Base-by-base conservation (phyloP, 2,329 filamentous ascomycete species). In the Pseudodiploospora longispora region DNA sequence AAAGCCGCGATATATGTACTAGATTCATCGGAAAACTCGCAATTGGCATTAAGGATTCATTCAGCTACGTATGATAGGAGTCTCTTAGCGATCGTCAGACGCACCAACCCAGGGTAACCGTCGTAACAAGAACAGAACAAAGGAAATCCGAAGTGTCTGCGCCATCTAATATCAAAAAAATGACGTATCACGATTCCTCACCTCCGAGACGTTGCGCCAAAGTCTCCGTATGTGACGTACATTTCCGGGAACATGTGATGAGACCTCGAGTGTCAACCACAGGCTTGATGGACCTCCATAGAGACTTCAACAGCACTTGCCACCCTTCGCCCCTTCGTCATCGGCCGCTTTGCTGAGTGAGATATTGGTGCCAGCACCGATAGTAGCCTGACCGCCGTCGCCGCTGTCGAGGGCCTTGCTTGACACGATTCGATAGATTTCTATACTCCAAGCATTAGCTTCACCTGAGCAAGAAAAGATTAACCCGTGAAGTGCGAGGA, bases 361-460 rank as follows among this genome's bases (percentile, higher is more conserved):
- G 60, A 97, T 86, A 65, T 86, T 88, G 58, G 81, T 83, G 59
- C 87, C 85, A 55, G 85, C 80, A 55, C 82, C 82, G 59, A 93
- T 85, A 54, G 85, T 84, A 61, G 85, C 84, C 64, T 87, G 85
- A 52, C 83, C 76, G 50, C 81, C 79, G 58, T 95, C 90, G 61
- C 87, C 88, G 61, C 85, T 87, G 65, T 96, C 91, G 59, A 97
- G 82, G 36, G 89, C 88, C 78, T 97, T 97, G 79, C 86, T 93
- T 46, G 91, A 97, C 53, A 98, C 93, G 59, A 98, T 98, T 62
- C 90, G 87, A 78, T 97, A 98, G 73, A 98, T 98, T 77, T 98
- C 93, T 95, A 64, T 40, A 47, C 40, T 19, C 19, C 19, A 19
- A 19, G 19, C 19, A 19, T 19, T 19, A 19, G 19, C 19, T 19